Evolutionary conservation across 2,329 filamentous ascomycete species (phyloP).

Genomic region (Thielaviopsis populi): DNA sequence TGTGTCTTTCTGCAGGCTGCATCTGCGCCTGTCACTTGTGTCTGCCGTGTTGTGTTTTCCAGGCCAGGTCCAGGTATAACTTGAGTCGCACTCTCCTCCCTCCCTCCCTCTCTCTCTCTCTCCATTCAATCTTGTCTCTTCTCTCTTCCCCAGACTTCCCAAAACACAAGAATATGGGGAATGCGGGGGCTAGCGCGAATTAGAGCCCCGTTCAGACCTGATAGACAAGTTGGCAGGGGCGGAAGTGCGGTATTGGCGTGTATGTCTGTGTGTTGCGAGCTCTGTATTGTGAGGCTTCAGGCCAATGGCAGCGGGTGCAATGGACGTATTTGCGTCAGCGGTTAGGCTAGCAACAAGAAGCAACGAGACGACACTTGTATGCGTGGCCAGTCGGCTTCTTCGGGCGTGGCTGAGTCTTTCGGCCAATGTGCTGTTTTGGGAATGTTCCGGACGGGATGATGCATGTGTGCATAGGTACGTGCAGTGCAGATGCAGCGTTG

Average conservation of each 20-base stretch:
- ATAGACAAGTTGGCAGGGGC: not conserved
- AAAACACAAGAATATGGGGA: constrained; percentile 1
- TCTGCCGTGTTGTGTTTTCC: not conserved
- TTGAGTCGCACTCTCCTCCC: too few relatives aligned
- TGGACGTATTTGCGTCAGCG: not conserved
- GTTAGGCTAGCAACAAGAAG: too few relatives aligned
- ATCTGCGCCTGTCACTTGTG: not conserved
- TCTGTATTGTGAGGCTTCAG: not conserved
- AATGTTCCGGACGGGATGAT: not conserved
- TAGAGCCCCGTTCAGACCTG: not conserved
- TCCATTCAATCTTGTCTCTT: not conserved
- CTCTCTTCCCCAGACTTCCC: not conserved
- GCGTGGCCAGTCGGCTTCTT: not conserved
- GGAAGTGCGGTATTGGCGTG: not conserved
- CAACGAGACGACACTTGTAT: not conserved
- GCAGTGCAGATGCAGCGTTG: not conserved
- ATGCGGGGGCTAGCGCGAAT: constrained; percentile 1
- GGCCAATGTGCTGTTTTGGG: not conserved
- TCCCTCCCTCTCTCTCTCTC: too few relatives aligned
- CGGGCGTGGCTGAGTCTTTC: not conserved
- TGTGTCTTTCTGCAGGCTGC: not conserved
- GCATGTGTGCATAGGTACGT: not conserved
- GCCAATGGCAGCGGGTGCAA: not conserved
- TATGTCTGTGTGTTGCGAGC: not conserved
- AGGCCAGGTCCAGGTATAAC: not conserved